Evolutionary conservation across 2,329 filamentous ascomycete genomes (phyloP), one percentile per base, ranked within the genome.

Genomic region (Trichoderma sp.): DNA sequence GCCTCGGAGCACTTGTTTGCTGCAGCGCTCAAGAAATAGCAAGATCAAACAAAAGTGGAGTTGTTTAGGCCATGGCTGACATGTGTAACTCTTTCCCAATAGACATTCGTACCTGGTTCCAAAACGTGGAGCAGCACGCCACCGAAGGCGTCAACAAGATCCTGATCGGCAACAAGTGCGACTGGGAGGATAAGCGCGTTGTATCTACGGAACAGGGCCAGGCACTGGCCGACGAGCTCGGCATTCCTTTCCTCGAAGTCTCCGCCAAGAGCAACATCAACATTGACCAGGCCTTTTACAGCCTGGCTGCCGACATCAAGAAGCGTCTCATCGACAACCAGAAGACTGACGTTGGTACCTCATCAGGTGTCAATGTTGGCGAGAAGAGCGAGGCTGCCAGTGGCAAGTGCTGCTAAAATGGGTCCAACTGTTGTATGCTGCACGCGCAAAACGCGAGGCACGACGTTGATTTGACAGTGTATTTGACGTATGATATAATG

Each of bases 91-190:
- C 61, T 24, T 43, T 60, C 12, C 34, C 32, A 24, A 72, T 80
- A 98, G 96, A 99, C 85, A 99, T 99, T 83, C 92, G 95, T 80
- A 98, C 96, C 76, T 99, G 96, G 96, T 99, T 99, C 86, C 95
- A 95, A 81, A 98, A 99, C 84, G 95, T 98, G 77, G 95, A 98
- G 83, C 95, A 97, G 83, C 95, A 99, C 85, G 96, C 96, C 72
- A 97, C 94, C 78, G 96, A 98, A 85, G 96, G 96, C 79, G 96
- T 99, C 81, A 98, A 98, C 90, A 99, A 98, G 88, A 98, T 99
- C 81, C 89, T 99, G 76, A 98, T 99, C 77, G 96, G 96, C 82
- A 99, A 99, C 89, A 99, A 99, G 86, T 99, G 96, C 85, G 96
- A 99, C 84, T 98, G 96, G 96, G 96, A 98, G 84, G 96, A 99